Evolutionary conservation across 75 land plant genomes (phyloP), one percentile per base, ranked within the genome.

Genomic region (Ceratopteris richardii): DNA sequence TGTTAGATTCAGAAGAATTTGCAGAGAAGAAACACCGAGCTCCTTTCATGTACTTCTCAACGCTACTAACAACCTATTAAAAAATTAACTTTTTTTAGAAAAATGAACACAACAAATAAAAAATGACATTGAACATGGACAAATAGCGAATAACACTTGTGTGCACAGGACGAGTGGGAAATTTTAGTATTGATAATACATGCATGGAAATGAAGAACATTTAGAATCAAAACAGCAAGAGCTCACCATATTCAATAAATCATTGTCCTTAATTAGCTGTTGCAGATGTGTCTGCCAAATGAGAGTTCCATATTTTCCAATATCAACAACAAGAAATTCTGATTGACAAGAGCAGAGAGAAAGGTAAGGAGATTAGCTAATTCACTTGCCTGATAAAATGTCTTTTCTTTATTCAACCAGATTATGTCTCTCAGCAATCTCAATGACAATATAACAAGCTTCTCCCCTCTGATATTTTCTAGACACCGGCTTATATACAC

Each of bases 341-440:
- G n/a, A n/a, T n/a, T n/a, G n/a, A n/a, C n/a, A n/a, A n/a, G n/a
- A n/a, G 31, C 3, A 30, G n/a, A 54, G 10, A 54, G 23, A 54
- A 22, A 33, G 9, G 37, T 33, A 3, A 33, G 9, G 9, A 9
- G 37, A 9, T 33, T 33, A 9, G 24, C 23, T 16, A 54, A 12
- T 17, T 40, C 31, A 28, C 65, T 62, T 40, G 54, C 71, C 65
- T 63, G 67, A 24, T 68, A 68, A 37, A 68, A 68, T 4, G 71
- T 66, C 39, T 60, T 67, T 39, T 67, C 69, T 28, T 48, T 60
- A 29, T 67, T 65, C 20, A 67, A 29, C 27, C 62, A 58, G 22
- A 68, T 61, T 14, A 68, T 44, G 24, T 61, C 71, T 16, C 66
- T 44, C 4, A 68, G 43, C 22, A 68, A 67, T 23, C 66, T 60